Conservation (phyloP, 495 filamentous ascomycete genomes). For the Apodospora peruviana region DNA sequence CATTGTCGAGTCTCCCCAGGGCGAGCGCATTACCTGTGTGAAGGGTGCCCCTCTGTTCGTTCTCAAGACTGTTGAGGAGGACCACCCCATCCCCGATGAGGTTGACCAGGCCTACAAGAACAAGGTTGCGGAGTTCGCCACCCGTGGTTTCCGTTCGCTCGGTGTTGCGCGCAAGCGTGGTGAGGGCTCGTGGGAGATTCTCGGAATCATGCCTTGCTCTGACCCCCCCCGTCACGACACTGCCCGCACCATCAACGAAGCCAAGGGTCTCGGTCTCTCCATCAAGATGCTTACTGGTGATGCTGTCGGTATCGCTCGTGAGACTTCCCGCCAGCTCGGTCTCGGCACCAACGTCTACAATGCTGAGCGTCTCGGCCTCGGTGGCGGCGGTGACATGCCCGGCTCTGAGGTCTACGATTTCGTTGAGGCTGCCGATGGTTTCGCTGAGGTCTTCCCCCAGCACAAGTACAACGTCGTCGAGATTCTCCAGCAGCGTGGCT, state of each 20-base stretch:
- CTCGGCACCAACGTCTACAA: slow-evolving; percentile 94
- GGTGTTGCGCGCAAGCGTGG: slow-evolving; percentile 84
- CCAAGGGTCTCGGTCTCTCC: slow-evolving; percentile 76
- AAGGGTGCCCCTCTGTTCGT: slow-evolving; percentile 89
- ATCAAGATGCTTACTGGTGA: slow-evolving; percentile 98
- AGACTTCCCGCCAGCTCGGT: slow-evolving; percentile 84
- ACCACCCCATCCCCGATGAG: slow-evolving; percentile 66
- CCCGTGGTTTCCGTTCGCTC: slow-evolving; percentile 85
- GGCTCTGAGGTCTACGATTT: slow-evolving; percentile 91
- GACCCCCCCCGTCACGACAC: slow-evolving; percentile 91
- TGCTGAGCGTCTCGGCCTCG: slow-evolving; percentile 75
- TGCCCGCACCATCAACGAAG: slow-evolving; percentile 83
- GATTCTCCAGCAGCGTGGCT: slow-evolving; percentile 93
- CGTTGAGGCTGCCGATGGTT: slow-evolving; percentile 91
- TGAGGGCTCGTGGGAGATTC: slow-evolving; percentile 75
- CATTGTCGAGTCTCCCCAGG: slow-evolving; percentile 72
- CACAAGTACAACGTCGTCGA: slow-evolving; percentile 98
- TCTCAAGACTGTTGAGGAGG: slow-evolving; percentile 75
- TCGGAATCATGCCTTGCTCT: slow-evolving; percentile 90
- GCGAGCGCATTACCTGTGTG: slow-evolving; percentile 77
- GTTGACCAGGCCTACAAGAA: slow-evolving; percentile 77
- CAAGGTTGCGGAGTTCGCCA: slow-evolving; percentile 86
- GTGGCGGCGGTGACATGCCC: slow-evolving; percentile 84
- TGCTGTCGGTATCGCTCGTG: slow-evolving; percentile 86
- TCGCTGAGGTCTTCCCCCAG: slow-evolving; percentile 93